A percentile compares a stretch with the other conserved stretches of the same genome.
Evolutionary conservation across 2,329 filamentous ascomycete species (phyloP).

Genomic region (Aureobasidium sp.): DNA sequence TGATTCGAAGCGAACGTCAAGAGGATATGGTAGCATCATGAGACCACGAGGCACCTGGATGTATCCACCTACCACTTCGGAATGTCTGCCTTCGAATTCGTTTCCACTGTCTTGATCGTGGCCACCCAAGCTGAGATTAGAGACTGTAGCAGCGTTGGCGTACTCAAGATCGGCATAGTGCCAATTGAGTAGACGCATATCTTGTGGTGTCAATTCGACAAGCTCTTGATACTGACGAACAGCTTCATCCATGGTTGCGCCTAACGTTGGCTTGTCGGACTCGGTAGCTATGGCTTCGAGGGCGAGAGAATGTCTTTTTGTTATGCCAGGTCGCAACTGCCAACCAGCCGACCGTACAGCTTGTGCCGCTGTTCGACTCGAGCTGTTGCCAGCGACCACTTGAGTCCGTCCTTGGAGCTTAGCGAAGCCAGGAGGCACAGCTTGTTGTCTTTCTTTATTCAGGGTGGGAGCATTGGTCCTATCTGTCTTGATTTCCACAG

Average conservation of each 20-base stretch:
- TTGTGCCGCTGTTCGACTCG: conserved; percentile 63
- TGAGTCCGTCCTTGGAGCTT: conserved; percentile 65
- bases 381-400: conserved; percentile 59
- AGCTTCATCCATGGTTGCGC: conserved; percentile 87
- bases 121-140: conserved; percentile 75
- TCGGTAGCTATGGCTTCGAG: conserved; percentile 57
- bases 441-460: conserved; percentile 14
- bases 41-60: conserved; percentile 86
- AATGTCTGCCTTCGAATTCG: conserved; percentile 92
- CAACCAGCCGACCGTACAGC: conserved; percentile 79
- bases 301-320: conserved; percentile 59
- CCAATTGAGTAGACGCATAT: conserved; percentile 91
- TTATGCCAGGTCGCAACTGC: conserved; percentile 56
- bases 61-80: conserved; percentile 88
- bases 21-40: conserved; percentile 63
- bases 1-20: conserved; percentile 68
- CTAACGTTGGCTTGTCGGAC: conserved; percentile 62
- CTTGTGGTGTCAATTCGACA: conserved; percentile 73
- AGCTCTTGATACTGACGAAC: conserved; percentile 78
- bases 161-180: conserved; percentile 98
- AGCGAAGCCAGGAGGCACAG: conserved; percentile 39
- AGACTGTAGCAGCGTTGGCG: conserved; percentile 84
- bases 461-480: background rate
- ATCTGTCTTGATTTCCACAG: conserved; percentile 30
- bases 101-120: conserved; percentile 99